These are phyloP conservation scores for Erigeron philadelphicus DNA, from an alignment of 140 eudicot species.

Conservation along the genomic window DNA sequence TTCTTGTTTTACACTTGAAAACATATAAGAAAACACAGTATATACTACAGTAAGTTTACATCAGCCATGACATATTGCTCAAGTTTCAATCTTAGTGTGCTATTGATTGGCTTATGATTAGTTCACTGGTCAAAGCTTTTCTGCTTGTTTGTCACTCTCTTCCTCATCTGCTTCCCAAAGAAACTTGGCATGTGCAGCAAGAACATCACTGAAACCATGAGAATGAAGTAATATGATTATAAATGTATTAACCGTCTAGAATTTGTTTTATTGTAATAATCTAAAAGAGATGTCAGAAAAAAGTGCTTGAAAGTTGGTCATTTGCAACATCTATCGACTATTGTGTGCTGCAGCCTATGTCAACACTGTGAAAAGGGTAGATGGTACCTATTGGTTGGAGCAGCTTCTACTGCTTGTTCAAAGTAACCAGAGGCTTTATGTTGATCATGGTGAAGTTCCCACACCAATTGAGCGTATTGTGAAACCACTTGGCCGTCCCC, in stretches of 20 bases:
- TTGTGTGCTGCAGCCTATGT: neutral
- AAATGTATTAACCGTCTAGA: no score
- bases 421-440: conserved; percentile 46
- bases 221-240: neutral
- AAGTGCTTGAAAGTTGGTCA: no score
- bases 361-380: neutral
- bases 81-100: neutral
- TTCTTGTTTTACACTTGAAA: neutral
- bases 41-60: neutral
- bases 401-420: conserved; percentile 54
- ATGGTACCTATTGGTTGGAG: conserved; percentile 53
- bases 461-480: conserved; percentile 56
- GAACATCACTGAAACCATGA: conserved; percentile 50
- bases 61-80: conserved; percentile 7
- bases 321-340: neutral
- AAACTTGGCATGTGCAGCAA: conserved; percentile 72
- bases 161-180: conserved; percentile 76
- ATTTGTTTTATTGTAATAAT: neutral
- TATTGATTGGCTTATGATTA: neutral
- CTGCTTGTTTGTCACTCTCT: conserved; percentile 13
- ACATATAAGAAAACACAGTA: neutral
- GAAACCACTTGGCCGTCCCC: conserved; percentile 48
- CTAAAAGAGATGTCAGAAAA: no score
- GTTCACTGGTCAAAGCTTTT: neutral
- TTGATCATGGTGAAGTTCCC: conserved; percentile 67